phyloP scores from a whole-genome alignment of 2,329 filamentous ascomycete genomes.

The Fusarium protoensiforme region DNA sequence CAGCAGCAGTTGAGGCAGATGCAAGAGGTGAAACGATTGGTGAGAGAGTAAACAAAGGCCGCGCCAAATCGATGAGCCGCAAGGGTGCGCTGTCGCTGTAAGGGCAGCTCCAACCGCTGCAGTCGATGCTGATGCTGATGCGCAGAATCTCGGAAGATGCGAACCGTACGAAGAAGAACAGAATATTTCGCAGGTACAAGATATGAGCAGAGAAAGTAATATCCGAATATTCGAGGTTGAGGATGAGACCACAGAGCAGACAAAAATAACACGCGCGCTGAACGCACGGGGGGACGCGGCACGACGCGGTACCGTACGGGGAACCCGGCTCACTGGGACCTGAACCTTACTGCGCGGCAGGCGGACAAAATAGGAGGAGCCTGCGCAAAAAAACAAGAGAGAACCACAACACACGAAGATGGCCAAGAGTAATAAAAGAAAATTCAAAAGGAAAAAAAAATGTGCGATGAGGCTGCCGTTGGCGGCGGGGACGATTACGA shows the following conservation, averaged over 20 bases:
- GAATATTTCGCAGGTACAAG: not conserved
- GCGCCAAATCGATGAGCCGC: slow-evolving; percentile 24
- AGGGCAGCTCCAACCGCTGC: slow-evolving; percentile 27
- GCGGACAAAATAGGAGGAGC: not conserved
- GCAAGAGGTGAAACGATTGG: not conserved
- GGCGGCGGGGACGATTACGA: slow-evolving; percentile 17
- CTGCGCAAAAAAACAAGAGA: not conserved
- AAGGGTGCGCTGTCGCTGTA: slow-evolving; percentile 4
- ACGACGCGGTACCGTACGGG: slow-evolving; percentile 24
- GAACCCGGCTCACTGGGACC: slow-evolving; percentile 8
- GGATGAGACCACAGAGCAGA: not conserved
- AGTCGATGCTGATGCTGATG: not conserved
- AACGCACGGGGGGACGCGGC: slow-evolving; percentile 22
- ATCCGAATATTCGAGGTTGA: not conserved
- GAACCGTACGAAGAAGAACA: slow-evolving; percentile 1
- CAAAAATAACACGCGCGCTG: slow-evolving; percentile 20
- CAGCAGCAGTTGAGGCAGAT: not conserved
- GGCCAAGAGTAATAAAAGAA: not conserved
- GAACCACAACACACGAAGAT: not conserved
- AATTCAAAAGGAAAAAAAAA: slow-evolving; percentile 8
- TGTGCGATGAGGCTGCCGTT: slow-evolving; percentile 13
- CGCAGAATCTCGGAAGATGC: not conserved
- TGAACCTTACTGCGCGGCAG: not conserved
- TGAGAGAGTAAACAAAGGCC: slow-evolving; percentile 24
- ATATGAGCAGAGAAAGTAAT: slow-evolving; percentile 1